Evolutionary conservation across 345 rosid genomes (phyloP).

Genomic region (Corchorus olitorius): DNA sequence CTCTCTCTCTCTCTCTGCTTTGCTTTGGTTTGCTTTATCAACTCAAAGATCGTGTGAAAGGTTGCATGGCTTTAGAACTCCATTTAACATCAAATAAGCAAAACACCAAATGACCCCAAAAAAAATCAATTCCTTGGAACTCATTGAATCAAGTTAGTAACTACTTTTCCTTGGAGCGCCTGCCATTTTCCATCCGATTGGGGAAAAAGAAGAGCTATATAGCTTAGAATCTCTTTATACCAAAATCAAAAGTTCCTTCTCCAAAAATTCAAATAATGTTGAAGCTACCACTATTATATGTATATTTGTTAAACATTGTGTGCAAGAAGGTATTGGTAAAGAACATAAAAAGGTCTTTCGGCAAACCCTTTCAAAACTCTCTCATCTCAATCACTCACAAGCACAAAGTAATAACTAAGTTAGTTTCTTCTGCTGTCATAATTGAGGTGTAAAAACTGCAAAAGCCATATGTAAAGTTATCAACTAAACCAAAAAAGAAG

Average conservation of each 20-base stretch:
- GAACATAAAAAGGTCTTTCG: slow-evolving; percentile 33
- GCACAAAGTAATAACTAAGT: slow-evolving; percentile 1
- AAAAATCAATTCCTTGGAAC: neutral
- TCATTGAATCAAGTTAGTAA: neutral
- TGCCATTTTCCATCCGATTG: neutral
- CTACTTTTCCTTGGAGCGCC: neutral
- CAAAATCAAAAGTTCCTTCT: slow-evolving; percentile 18
- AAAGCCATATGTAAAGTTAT: slow-evolving; percentile 18
- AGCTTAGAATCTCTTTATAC: slow-evolving; percentile 24
- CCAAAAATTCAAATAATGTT: slow-evolving; percentile 5
- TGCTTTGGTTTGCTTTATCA: slow-evolving; percentile 9
- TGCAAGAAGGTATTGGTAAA: slow-evolving; percentile 20
- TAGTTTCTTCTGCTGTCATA: neutral
- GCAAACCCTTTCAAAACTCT: neutral
- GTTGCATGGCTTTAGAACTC: slow-evolving; percentile 31
- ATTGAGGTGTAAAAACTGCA: slow-evolving; percentile 18
- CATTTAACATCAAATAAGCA: neutral
- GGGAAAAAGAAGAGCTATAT: slow-evolving; percentile 16
- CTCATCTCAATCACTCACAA: slow-evolving; percentile 4
- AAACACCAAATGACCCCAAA: neutral
- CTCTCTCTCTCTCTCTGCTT: neutral
- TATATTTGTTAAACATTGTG: neutral
- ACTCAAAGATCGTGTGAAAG: slow-evolving; percentile 28
- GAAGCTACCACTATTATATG: neutral
- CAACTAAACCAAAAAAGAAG: neutral